These are phyloP conservation scores for Volvox carteri DNA, from an alignment of 163 green algal genomes.

Conservation along the genomic window DNA sequence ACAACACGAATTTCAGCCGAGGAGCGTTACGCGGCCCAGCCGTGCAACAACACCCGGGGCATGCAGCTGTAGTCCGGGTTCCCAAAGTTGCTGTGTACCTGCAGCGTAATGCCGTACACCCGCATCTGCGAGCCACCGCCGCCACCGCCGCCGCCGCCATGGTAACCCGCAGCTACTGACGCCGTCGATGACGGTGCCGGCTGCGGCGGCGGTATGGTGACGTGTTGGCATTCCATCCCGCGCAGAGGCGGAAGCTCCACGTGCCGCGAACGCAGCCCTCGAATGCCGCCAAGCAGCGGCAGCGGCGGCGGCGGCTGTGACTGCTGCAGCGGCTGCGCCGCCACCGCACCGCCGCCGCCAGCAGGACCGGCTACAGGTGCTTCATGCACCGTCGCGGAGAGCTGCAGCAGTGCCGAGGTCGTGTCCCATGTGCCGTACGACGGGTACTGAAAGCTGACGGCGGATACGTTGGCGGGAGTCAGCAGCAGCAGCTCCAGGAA, in stretches of 20 bases:
- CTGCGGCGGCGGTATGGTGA: not conserved
- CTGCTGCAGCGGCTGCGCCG: no score
- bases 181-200: not conserved
- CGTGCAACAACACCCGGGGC: conserved; percentile 39
- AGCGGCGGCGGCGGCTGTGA: not conserved
- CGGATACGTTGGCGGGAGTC: conserved; percentile 1
- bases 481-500: conserved; percentile 34
- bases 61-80: not conserved
- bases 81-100: not conserved
- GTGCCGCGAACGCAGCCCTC: not conserved
- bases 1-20: no score
- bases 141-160: not conserved
- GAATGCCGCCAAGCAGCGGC: not conserved
- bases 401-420: not conserved
- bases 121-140: not conserved
- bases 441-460: conserved; percentile 48
- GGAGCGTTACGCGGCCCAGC: no score
- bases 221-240: conserved; percentile 44
- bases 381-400: conserved; percentile 14
- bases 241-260: conserved; percentile 15
- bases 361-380: not conserved
- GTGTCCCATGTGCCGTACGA: conserved; percentile 49
- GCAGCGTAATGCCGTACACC: conserved; percentile 29
- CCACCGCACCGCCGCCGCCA: not conserved
- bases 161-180: no score